Percentiles rank a stretch among this genome's conserved stretches.
Conservation (phyloP, 371 early-diverging fungal genomes). For the Choanephora cucurbitarum region DNA sequence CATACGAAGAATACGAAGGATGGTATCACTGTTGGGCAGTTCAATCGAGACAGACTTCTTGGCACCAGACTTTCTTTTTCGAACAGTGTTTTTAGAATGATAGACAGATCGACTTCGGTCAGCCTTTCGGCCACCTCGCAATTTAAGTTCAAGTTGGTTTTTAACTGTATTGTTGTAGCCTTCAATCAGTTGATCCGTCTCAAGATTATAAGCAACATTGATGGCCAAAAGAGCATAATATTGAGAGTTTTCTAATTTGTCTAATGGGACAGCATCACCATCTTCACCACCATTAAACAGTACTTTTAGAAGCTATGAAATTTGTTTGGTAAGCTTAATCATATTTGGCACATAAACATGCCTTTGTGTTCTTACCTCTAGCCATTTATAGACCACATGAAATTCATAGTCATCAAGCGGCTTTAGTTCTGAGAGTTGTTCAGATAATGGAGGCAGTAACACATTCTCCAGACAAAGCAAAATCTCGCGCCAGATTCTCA, state of each 20-base stretch:
- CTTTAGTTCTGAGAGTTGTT: slow-evolving; percentile 55
- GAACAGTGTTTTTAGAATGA: slow-evolving; percentile 43
- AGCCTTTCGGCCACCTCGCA: slow-evolving; percentile 41
- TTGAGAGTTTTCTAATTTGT: slow-evolving; percentile 73
- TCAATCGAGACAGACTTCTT: slow-evolving; percentile 32
- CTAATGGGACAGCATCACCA: slow-evolving; percentile 76
- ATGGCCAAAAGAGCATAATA: slow-evolving; percentile 70
- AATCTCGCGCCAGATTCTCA: slow-evolving; percentile 85
- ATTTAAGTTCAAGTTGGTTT: slow-evolving; percentile 40
- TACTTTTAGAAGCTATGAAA: slow-evolving; percentile 71
- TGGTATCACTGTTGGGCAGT: slow-evolving; percentile 54
- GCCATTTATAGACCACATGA: slow-evolving; percentile 74
- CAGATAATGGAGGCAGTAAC: slow-evolving; percentile 83
- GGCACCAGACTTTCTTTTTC: slow-evolving; percentile 27
- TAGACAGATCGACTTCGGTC: slow-evolving; percentile 49
- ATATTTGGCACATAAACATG: not conserved
- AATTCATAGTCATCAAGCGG: slow-evolving; percentile 71
- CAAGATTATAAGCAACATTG: slow-evolving; percentile 62
- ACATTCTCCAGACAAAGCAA: slow-evolving; percentile 72
- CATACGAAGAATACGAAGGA: slow-evolving; percentile 58
- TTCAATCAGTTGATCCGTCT: slow-evolving; percentile 61
- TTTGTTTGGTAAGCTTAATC: not conserved
- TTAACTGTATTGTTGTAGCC: slow-evolving; percentile 56
- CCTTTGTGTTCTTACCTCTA: slow-evolving; percentile 52
- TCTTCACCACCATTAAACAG: slow-evolving; percentile 89